phyloP scores from a whole-genome alignment of 2,329 filamentous ascomycete species.

The Ascosphaera apis region DNA sequence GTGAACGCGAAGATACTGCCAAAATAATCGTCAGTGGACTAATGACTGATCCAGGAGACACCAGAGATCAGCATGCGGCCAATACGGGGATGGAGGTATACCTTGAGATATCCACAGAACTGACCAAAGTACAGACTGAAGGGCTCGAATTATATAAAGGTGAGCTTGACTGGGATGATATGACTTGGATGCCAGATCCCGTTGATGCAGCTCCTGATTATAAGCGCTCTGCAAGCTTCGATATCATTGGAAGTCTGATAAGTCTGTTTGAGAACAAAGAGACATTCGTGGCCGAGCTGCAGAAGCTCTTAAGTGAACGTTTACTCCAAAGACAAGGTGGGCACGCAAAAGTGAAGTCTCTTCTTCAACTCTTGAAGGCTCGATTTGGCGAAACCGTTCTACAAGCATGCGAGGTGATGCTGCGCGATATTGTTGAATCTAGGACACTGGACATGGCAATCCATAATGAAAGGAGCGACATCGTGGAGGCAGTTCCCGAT shows the following conservation, averaged over 20 bases:
- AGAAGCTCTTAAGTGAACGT: constrained; percentile 67
- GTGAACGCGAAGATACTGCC: constrained; percentile 41
- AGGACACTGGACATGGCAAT: constrained; percentile 47
- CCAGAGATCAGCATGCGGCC: constrained; percentile 10
- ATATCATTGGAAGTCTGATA: constrained; percentile 79
- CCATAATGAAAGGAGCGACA: constrained; percentile 21
- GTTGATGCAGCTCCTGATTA: constrained; percentile 86
- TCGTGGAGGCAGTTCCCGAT: background rate
- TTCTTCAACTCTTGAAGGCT: constrained; percentile 68
- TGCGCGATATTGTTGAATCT: constrained; percentile 77
- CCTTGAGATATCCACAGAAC: constrained; percentile 30
- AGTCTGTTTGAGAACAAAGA: constrained; percentile 74
- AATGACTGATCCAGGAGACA: constrained; percentile 28
- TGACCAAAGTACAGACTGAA: constrained; percentile 20
- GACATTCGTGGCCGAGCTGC: constrained; percentile 82
- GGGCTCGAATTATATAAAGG: constrained; percentile 27
- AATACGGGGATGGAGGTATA: constrained; percentile 19
- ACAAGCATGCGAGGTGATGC: constrained; percentile 93
- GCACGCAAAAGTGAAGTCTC: constrained; percentile 59
- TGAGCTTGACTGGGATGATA: constrained; percentile 72
- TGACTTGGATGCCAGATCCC: constrained; percentile 81
- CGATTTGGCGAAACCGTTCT: constrained; percentile 68
- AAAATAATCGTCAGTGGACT: constrained; percentile 41
- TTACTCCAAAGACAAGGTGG: constrained; percentile 40
- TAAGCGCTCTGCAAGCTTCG: constrained; percentile 65